phyloP scores from a whole-genome alignment of 2,329 filamentous ascomycete species.

The Xylariales sp. region DNA sequence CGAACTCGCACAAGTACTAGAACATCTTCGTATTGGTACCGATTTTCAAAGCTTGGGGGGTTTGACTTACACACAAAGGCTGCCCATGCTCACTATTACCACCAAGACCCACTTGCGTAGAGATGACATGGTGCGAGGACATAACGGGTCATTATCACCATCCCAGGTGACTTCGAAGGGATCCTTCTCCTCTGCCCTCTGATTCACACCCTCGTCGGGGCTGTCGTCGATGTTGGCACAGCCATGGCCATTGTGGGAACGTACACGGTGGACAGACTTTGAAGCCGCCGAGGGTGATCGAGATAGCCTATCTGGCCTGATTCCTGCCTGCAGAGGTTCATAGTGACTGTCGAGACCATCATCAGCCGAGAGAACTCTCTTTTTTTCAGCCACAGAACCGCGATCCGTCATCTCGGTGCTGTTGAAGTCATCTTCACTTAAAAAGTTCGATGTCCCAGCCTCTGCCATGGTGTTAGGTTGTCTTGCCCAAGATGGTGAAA shows the following conservation, averaged over 20 bases:
- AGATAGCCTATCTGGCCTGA: not conserved
- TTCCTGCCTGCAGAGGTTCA: not conserved
- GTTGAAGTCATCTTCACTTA: too few relatives aligned
- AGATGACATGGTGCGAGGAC: slow-evolving; percentile 64
- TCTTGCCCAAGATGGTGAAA: too few relatives aligned
- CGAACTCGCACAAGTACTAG: slow-evolving; percentile 77
- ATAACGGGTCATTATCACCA: slow-evolving; percentile 66
- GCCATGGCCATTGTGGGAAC: slow-evolving; percentile 10
- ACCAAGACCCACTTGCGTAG: slow-evolving; percentile 78
- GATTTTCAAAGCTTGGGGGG: too few relatives aligned
- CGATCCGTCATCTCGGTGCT: too few relatives aligned
- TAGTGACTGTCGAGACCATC: not conserved
- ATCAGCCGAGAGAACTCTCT: not conserved
- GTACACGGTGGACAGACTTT: not conserved
- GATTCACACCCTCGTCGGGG: not conserved
- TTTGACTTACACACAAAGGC: slow-evolving; percentile 83
- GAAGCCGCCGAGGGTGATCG: slow-evolving; percentile 1
- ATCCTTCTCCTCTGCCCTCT: slow-evolving; percentile 27
- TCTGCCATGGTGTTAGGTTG: too few relatives aligned
- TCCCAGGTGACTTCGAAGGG: slow-evolving; percentile 73
- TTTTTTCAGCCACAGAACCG: not conserved
- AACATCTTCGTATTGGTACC: too few relatives aligned
- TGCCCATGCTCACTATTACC: slow-evolving; percentile 66
- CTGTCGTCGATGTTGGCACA: slow-evolving; percentile 4
- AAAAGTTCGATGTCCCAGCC: too few relatives aligned